phyloP scores from a whole-genome alignment of 2,329 filamentous ascomycete species.

The Pestalotiopsis sp. region DNA sequence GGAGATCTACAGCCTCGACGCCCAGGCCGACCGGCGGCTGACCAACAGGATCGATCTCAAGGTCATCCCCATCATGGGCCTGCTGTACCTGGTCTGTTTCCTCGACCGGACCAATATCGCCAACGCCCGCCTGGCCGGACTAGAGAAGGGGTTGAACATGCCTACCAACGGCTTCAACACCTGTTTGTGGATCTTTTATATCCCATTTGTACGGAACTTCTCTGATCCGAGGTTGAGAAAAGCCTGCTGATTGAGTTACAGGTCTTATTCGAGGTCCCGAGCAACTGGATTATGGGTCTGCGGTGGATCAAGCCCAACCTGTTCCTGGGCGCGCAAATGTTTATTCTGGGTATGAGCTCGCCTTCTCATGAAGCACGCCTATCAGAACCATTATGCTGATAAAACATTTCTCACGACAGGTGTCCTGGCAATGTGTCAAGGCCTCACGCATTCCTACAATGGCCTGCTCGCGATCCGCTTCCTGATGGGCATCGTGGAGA shows the following conservation, averaged over 20 bases:
- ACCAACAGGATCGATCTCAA: conserved; percentile 11
- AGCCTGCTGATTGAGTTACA: not conserved
- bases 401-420: not conserved
- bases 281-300: conserved; percentile 11
- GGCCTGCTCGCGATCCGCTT: conserved; percentile 43
- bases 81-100: conserved; percentile 10
- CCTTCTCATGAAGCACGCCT: not conserved
- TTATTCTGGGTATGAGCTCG: conserved; percentile 8
- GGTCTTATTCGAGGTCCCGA: conserved; percentile 9
- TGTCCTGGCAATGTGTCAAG: conserved; percentile 32
- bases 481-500: conserved; percentile 36
- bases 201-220: conserved; percentile 18
- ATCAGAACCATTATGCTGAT: not conserved
- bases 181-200: conserved; percentile 30
- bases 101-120: conserved; percentile 10
- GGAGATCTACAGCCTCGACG: conserved; percentile 2
- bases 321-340: conserved; percentile 8
- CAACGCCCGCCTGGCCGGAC: conserved; percentile 8
- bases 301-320: conserved; percentile 10
- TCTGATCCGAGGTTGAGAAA: not conserved
- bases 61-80: conserved; percentile 9
- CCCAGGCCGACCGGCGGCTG: conserved; percentile 4
- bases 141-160: conserved; percentile 25
- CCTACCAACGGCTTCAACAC: conserved; percentile 35
- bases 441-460: conserved; percentile 38